Conservation (phyloP, 768 basidiomycete genomes). For the Pleurotus tuber-regium region DNA sequence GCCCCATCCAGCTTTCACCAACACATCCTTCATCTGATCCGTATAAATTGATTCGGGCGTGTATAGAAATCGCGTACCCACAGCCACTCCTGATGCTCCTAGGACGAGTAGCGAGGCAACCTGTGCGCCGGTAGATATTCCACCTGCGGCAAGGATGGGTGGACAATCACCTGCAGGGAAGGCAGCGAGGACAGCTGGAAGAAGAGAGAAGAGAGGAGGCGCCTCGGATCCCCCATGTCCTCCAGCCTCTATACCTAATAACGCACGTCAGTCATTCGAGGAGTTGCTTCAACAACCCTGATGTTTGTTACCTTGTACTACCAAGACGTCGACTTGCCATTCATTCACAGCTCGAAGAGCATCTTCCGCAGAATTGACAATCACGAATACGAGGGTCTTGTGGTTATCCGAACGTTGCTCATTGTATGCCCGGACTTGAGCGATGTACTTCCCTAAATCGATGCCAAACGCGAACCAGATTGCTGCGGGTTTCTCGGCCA, state of each 20-base stretch:
- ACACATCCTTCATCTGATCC: conserved; percentile 20
- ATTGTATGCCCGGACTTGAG: conserved; percentile 40
- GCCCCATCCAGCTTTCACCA: conserved; percentile 22
- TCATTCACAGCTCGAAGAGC: conserved; percentile 45
- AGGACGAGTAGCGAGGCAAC: conserved; percentile 48
- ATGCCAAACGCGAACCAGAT: conserved; percentile 65
- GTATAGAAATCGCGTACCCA: conserved; percentile 60
- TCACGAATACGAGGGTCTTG: conserved; percentile 51
- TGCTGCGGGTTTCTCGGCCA: conserved; percentile 45
- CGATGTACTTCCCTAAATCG: conserved; percentile 49
- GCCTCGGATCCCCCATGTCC: conserved; percentile 34
- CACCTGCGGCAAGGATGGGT: conserved; percentile 60
- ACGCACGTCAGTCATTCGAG: background rate
- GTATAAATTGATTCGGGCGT: conserved; percentile 42
- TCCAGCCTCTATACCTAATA: conserved; percentile 26
- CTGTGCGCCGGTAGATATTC: conserved; percentile 49
- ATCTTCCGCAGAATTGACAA: conserved; percentile 45
- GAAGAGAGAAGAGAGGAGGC: conserved; percentile 46
- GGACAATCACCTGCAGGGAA: conserved; percentile 30
- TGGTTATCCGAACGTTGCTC: conserved; percentile 29
- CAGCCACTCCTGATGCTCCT: conserved; percentile 51
- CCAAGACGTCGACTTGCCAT: conserved; percentile 58
- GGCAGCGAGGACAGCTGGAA: conserved; percentile 41
- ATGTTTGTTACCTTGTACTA: conserved; percentile 54
- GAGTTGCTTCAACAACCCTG: conserved; percentile 5